These are phyloP conservation scores for Willaertia magna DNA, from an alignment of 208 protist genomes.

Conservation along the genomic window DNA sequence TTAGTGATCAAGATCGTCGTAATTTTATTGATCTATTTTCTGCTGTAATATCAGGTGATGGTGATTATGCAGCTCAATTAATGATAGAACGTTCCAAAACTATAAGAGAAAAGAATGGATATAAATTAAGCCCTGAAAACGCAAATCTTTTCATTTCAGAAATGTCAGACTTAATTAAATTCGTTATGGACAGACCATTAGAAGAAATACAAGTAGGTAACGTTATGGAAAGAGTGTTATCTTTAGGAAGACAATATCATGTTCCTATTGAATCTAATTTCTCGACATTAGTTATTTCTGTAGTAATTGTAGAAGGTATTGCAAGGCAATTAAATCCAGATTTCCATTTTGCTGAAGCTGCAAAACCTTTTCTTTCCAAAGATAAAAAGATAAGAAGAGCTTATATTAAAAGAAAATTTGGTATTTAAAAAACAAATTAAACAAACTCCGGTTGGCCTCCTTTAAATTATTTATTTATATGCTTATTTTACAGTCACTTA, in stretches of 20 bases:
- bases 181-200: conserved; percentile 12
- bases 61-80: conserved; percentile 59
- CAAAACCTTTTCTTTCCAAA: background rate
- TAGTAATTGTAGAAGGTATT: conserved; percentile 73
- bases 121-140: conserved; percentile 26
- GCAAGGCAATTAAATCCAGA: conserved; percentile 62
- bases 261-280: conserved; percentile 74
- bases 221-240: conserved; percentile 55
- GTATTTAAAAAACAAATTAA: no score
- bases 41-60: conserved; percentile 63
- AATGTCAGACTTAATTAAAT: conserved; percentile 15
- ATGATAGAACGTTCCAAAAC: conserved; percentile 65
- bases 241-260: conserved; percentile 54
- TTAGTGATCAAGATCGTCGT: conserved; percentile 56
- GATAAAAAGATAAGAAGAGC: background rate
- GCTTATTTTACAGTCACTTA: no score
- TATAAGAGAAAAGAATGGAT: background rate
- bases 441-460: no score
- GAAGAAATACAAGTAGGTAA: conserved; percentile 52
- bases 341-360: conserved; percentile 50
- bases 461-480: no score
- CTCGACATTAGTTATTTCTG: conserved; percentile 64
- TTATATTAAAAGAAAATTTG: background rate
- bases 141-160: conserved; percentile 17
- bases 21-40: conserved; percentile 81